Evolutionary conservation across 768 basidiomycete genomes (phyloP), one percentile per base, ranked within the genome.

Genomic region (Leccinellum rugosiceps): DNA sequence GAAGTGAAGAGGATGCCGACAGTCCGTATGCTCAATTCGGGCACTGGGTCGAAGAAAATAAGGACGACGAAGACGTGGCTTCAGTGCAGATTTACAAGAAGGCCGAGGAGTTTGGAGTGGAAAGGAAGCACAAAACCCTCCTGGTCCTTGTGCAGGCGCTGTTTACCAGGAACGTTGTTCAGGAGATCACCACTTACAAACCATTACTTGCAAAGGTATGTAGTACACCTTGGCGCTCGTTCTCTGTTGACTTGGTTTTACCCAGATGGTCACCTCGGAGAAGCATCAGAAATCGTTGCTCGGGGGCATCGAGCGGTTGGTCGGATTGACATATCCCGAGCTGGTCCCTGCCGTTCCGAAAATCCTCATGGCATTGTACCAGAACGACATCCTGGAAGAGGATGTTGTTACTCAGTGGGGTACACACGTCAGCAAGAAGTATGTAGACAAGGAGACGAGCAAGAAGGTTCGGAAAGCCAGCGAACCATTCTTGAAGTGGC

Each of bases 381-480:
- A 98, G 72, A 82, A 78, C 41, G 97, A 98, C 64, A 78, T 98
- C 17, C 76, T 99, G 52, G 94, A 98, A 7, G 97, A 99, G 71
- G 93, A 92, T 25, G 81, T 96, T 6, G 78, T 95, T 50, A 85
- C 80, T 10, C 86, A 94, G 61, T 98, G 94, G 96, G 94, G 94
- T 9, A 96, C 92, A 4, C 94, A 96, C 65, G 92, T 94, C 69
- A 92, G 88, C 76, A 96, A 90, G 81, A 97, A 98, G 77, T 96
- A 93, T 68, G 91, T 94, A 46, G 92, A 96, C 74, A 94, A 90
- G 75, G 94, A 98, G 26, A 88, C 84, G 47, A 91, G 89, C 73
- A 98, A 98, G 84, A 94, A 86, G 75, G 94, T 99, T 52, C 81
- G 95, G 65, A 96, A 95, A 79, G 94, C 94, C 13, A 90, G 90